Evolutionary conservation across 2,329 filamentous ascomycete genomes (phyloP).

Genomic region (Emmonsiellopsis sp.): DNA sequence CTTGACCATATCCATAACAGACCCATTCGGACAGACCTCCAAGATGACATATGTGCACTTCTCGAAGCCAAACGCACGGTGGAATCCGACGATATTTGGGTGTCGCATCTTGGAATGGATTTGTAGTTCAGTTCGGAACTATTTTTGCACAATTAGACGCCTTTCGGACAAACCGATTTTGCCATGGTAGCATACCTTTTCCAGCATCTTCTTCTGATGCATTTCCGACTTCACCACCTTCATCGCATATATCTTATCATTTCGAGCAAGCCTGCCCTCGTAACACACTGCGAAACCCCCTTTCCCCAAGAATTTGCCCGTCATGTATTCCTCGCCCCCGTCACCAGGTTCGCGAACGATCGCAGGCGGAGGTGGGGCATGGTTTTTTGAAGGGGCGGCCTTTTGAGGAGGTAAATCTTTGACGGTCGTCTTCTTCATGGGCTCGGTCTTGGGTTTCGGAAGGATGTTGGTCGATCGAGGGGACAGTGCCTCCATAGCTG

Average conservation of each 20-base stretch:
- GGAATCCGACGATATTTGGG: constrained; percentile 90
- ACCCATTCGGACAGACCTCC: constrained; percentile 90
- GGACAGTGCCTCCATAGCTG: constrained; percentile 31
- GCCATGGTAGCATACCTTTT: constrained; percentile 30
- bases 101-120: constrained; percentile 98
- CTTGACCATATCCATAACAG: constrained; percentile 95
- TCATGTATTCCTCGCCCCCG: constrained; percentile 36
- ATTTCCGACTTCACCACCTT: constrained; percentile 43
- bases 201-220: constrained; percentile 42
- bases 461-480: constrained; percentile 39
- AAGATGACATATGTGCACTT: constrained; percentile 87
- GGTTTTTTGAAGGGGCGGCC: constrained; percentile 29
- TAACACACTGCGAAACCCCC: constrained; percentile 44
- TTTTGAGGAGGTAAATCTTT: constrained; percentile 22
- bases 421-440: constrained; percentile 25
- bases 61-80: constrained; percentile 84
- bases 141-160: constrained; percentile 5
- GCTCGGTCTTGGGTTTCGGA: constrained; percentile 30
- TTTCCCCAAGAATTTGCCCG: constrained; percentile 38
- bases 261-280: constrained; percentile 35
- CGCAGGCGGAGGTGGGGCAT: constrained; percentile 37
- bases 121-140: constrained; percentile 77
- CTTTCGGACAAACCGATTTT: background rate
- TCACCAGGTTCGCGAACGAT: constrained; percentile 36
- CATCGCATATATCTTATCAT: constrained; percentile 38